Evolutionary conservation across 176 grass and related monocot species (phyloP), one percentile per base, ranked within the genome.

Genomic region (Phoenix dactylifera): DNA sequence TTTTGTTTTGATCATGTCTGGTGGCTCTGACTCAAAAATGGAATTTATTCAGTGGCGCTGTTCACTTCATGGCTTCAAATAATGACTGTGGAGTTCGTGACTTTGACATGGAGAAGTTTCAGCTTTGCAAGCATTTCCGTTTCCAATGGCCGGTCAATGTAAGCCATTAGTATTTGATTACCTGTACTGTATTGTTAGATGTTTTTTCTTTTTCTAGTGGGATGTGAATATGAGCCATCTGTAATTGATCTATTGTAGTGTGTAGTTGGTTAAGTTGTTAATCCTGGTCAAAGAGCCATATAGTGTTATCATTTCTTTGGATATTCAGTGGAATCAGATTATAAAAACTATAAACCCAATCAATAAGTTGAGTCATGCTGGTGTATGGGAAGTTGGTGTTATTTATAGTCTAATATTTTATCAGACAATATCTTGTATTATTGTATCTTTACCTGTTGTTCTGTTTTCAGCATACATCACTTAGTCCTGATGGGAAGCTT

Each of bases 121-220:
- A 79, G 28, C 81, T 95, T 19, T 79, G 57, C 67, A 95, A 89
- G 24, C 81, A 95, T 74, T 85, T 88, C 66, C 75, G 62, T 25
- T 95, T 89, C 60, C 74, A 77, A 18, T 95, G 89, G 89, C 83
- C 89, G 17, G 84, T 95, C 50, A 95, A 95, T 72, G 89, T 95
- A 81, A 79, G 85, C 1, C 57, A 53, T 66, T 52, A 9, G 5
- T 73, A 22, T 32, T 18, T 72, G 57, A 51, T 26, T 29, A 18
- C 18, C 49, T 63, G 16, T 62, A n/a, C 28, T 30, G 28, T 4
- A 30, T 30, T 30, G 28, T 30, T 30, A 30, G 28, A 30, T 30
- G 28, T 35, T 22, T 24, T 50, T 67, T 49, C 10, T 23, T 67
- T 10, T 52, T 48, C n/a, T 16, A 19, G 26, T 60, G 39, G 39